These are phyloP conservation scores for Cutaneotrichosporon sp. DNA, from an alignment of 1,284 basidiomycete genomes.

Conservation along the genomic window DNA sequence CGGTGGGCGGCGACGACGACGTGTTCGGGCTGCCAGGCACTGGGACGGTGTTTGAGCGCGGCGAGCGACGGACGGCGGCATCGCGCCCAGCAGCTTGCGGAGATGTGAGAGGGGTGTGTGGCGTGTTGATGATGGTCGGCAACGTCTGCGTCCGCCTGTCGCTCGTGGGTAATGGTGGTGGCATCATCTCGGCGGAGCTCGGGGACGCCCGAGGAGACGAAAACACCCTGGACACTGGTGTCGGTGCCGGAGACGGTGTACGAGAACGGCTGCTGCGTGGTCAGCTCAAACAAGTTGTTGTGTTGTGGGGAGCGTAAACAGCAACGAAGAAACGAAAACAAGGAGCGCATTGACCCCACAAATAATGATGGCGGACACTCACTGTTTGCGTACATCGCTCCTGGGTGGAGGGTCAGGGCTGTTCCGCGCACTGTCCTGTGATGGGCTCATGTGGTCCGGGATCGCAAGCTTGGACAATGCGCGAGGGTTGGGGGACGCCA, in stretches of 20 bases:
- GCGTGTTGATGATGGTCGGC: constrained; percentile 34
- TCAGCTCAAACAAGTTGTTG: not conserved
- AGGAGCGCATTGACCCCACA: no score
- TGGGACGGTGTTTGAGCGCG: constrained; percentile 2
- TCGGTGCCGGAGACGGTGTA: not conserved
- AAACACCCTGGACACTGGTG: no score
- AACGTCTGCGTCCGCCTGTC: constrained; percentile 2
- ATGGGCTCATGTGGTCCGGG: not conserved
- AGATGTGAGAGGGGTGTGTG: constrained; percentile 13
- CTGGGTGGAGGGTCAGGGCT: constrained; percentile 41
- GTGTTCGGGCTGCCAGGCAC: not conserved
- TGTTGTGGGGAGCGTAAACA: not conserved
- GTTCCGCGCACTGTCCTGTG: not conserved
- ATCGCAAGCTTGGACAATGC: not conserved
- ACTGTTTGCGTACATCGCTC: constrained; percentile 34
- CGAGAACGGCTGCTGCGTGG: not conserved
- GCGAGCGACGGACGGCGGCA: not conserved
- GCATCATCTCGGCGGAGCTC: not conserved
- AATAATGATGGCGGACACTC: constrained; percentile 13
- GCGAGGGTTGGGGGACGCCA: not conserved
- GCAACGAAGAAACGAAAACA: no score
- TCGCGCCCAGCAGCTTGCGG: constrained; percentile 1
- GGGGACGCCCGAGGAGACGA: no score
- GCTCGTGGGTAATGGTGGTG: not conserved
- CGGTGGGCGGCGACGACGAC: not conserved